Percentiles rank a stretch among this genome's conserved stretches.
Conservation (phyloP, 768 basidiomycete genomes). For the Leucocoprinus sp. region DNA sequence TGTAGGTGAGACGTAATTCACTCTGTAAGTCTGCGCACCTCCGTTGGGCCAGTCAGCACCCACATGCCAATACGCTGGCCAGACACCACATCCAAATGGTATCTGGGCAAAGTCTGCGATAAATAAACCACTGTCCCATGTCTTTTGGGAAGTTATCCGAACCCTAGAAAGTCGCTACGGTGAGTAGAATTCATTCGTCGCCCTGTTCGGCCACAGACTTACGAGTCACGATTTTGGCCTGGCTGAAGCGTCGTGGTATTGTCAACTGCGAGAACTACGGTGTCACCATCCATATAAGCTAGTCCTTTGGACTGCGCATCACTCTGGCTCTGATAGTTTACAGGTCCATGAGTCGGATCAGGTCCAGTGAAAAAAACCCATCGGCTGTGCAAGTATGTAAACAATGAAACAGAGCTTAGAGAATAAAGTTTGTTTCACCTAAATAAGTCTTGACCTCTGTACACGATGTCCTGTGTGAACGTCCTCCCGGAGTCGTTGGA, state of each 20-base stretch:
- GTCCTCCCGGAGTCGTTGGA: not conserved
- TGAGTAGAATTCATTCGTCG: slow-evolving; percentile 13
- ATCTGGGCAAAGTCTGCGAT: slow-evolving; percentile 64
- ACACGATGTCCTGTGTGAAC: slow-evolving; percentile 26
- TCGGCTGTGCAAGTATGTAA: slow-evolving; percentile 26
- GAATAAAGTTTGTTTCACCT: slow-evolving; percentile 30
- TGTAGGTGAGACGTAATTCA: not conserved
- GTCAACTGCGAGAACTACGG: slow-evolving; percentile 59
- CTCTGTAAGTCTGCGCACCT: slow-evolving; percentile 23
- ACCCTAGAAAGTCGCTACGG: slow-evolving; percentile 33
- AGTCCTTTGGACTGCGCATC: slow-evolving; percentile 46
- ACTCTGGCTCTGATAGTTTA: slow-evolving; percentile 44
- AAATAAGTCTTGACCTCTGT: slow-evolving; percentile 49
- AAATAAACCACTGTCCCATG: slow-evolving; percentile 61
- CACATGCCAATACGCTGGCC: slow-evolving; percentile 49
- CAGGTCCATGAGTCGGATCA: slow-evolving; percentile 68
- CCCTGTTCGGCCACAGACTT: slow-evolving; percentile 16
- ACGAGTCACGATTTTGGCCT: slow-evolving; percentile 52
- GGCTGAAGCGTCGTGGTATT: slow-evolving; percentile 35
- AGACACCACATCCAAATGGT: slow-evolving; percentile 63
- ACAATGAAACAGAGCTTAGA: not conserved
- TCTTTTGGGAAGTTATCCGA: slow-evolving; percentile 58
- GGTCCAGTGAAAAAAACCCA: slow-evolving; percentile 57
- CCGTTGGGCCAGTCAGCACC: slow-evolving; percentile 44
- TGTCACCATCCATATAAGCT: slow-evolving; percentile 50